Conservation (phyloP, 306 rosid genomes). For the Quercus berberidifolia region DNA sequence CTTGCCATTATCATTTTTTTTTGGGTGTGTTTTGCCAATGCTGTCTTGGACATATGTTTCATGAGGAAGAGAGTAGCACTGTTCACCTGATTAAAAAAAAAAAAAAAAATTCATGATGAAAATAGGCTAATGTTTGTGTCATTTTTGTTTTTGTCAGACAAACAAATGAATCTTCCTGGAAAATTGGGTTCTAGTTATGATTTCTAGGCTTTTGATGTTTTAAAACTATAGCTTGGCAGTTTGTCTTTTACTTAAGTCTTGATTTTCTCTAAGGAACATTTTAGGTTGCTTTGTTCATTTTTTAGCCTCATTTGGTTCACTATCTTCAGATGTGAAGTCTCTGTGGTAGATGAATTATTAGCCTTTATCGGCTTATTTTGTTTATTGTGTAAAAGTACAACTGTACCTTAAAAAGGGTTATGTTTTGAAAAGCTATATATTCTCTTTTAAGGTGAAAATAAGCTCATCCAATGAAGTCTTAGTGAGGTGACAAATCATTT, state of each 20-base stretch:
- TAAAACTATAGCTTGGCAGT: background rate
- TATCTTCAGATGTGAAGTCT: background rate
- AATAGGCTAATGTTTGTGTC: background rate
- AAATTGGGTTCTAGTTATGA: background rate
- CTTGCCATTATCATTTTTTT: background rate
- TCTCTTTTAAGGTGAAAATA: too few relatives aligned
- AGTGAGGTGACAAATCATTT: too few relatives aligned
- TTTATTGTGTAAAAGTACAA: too few relatives aligned
- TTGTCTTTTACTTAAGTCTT: background rate
- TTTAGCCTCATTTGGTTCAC: background rate
- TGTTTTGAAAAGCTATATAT: too few relatives aligned
- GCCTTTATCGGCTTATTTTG: too few relatives aligned
- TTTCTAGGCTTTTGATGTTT: background rate
- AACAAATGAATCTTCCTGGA: background rate
- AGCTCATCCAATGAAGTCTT: too few relatives aligned
- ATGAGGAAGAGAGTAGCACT: too few relatives aligned
- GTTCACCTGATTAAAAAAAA: too few relatives aligned
- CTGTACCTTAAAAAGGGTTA: too few relatives aligned
- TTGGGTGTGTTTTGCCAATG: background rate
- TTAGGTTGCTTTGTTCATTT: background rate
- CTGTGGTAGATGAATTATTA: background rate
- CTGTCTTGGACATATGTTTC: background rate
- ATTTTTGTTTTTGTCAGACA: background rate
- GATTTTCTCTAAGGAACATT: background rate
- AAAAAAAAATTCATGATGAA: too few relatives aligned